Percentiles rank a stretch among this genome's conserved stretches.
Evolutionary conservation across 208 protist genomes (phyloP).

Genomic region (Endotrypanum monterogeii): DNA sequence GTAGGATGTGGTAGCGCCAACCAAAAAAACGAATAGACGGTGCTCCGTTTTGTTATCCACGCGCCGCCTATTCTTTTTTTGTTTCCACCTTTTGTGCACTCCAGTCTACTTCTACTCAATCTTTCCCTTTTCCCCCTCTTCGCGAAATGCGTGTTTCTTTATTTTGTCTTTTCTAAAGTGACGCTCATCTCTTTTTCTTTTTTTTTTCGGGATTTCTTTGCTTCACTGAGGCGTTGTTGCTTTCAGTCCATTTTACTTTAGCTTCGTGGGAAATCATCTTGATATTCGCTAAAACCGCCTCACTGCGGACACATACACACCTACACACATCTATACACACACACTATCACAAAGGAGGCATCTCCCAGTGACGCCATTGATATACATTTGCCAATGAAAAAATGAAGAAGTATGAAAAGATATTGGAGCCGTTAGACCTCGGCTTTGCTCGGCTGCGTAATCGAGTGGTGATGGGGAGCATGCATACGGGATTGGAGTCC

Average conservation of each 20-base stretch:
- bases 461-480: constrained; percentile 82
- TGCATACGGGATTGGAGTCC: constrained; percentile 81
- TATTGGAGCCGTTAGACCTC: constrained; percentile 73
- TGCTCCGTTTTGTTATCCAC: not conserved
- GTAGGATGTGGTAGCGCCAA: not conserved
- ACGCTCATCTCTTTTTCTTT: no score
- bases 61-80: not conserved
- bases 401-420: constrained; percentile 26
- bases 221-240: no score
- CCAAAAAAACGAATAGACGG: no score
- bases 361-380: not conserved
- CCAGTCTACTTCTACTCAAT: no score
- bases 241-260: no score
- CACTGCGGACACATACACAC: not conserved
- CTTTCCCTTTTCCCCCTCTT: no score
- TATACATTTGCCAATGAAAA: not conserved
- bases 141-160: no score
- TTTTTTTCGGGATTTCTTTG: no score
- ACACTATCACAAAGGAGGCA: not conserved
- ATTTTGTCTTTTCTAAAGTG: no score
- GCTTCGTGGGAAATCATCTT: no score
- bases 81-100: no score
- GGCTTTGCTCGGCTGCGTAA: constrained; percentile 66
- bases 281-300: not conserved
- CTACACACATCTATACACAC: no score